Conservation (phyloP, 352 stramenopile genomes). For the Nothophytophthora sp. region DNA sequence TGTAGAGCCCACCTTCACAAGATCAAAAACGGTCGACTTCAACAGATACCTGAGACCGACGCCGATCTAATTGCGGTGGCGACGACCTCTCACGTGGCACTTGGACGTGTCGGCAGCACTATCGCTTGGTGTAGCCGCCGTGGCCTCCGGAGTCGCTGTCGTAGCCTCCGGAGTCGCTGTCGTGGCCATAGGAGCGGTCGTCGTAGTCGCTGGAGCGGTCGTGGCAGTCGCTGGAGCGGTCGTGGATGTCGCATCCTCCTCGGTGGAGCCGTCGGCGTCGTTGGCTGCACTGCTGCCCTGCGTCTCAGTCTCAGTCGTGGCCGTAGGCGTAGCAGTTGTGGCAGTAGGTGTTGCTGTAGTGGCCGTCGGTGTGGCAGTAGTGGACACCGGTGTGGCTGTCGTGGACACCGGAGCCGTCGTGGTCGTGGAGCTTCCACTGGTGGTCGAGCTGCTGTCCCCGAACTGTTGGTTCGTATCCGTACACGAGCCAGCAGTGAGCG, state of each 20-base stretch:
- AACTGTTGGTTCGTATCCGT: slow-evolving; percentile 20
- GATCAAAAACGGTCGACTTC: slow-evolving; percentile 17
- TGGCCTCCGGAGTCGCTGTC: not conserved
- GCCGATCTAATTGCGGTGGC: slow-evolving; percentile 16
- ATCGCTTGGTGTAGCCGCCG: slow-evolving; percentile 8
- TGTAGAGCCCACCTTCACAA: no score
- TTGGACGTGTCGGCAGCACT: slow-evolving; percentile 28
- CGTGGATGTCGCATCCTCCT: not conserved
- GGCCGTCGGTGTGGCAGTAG: slow-evolving; percentile 2
- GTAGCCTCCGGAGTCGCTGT: slow-evolving; percentile 1
- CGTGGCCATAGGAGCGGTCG: not conserved
- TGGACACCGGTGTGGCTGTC: slow-evolving; percentile 6
- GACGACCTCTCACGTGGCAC: slow-evolving; percentile 18
- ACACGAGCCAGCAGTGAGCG: slow-evolving; percentile 18
- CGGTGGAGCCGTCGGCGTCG: not conserved
- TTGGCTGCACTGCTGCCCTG: slow-evolving; percentile 13
- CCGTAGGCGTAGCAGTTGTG: not conserved
- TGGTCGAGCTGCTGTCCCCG: slow-evolving; percentile 10
- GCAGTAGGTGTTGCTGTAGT: slow-evolving; percentile 6
- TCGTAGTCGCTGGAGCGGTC: slow-evolving; percentile 2
- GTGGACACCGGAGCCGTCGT: slow-evolving; percentile 4
- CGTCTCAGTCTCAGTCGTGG: slow-evolving; percentile 7
- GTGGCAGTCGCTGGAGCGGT: slow-evolving; percentile 3
- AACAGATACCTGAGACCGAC: slow-evolving; percentile 21
- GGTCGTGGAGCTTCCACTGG: slow-evolving; percentile 3